Evolutionary conservation across 306 rosid genomes (phyloP), one percentile per base, ranked within the genome.

Genomic region (Lotus japonicus): DNA sequence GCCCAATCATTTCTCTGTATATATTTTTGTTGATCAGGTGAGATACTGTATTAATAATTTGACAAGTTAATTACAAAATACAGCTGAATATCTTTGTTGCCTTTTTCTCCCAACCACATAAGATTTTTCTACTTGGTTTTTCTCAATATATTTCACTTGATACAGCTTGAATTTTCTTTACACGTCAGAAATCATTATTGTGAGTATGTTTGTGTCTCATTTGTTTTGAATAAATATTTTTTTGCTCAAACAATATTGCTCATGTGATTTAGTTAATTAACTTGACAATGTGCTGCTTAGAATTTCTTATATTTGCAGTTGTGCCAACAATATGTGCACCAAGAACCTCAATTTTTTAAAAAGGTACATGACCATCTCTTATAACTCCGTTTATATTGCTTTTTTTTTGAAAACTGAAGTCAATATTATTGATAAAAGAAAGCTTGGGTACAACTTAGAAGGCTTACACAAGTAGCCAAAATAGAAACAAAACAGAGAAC

Each of bases 1-100:
- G 73, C 92, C 97, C 16, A 77, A 73, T 75, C 92, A 92, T 61
- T 84, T 86, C 64, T 87, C 97, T 3, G 95, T 87, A 26, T 90
- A 90, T 83, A 49, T 82, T 49, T 81, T 56, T 52, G 85, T 90
- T 70, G 87, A 88, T 53, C 81, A 86, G 95, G 92, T 91, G 12
- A 77, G 75, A 45, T 70, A 53, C 33, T 9, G 7, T 36, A 18
- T 53, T 58, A 38, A 45, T 33, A 51, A 50, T 63, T 35, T 72
- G 9, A 46, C 8, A 31, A 18, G 7, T 81, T 44, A n/a, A 28
- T 28, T 23, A 19, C 26, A 12, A 6, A 4, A 6, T 52, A 15
- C 64, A 13, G 58, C 55, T 66, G 23, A 45, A 17, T 38, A 4
- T 76, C 74, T 67, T 35, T n/a, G 12, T 38, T 49, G 33, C 26